phyloP scores from a whole-genome alignment of 495 filamentous ascomycete species.

The Penicillium samsonianum region DNA sequence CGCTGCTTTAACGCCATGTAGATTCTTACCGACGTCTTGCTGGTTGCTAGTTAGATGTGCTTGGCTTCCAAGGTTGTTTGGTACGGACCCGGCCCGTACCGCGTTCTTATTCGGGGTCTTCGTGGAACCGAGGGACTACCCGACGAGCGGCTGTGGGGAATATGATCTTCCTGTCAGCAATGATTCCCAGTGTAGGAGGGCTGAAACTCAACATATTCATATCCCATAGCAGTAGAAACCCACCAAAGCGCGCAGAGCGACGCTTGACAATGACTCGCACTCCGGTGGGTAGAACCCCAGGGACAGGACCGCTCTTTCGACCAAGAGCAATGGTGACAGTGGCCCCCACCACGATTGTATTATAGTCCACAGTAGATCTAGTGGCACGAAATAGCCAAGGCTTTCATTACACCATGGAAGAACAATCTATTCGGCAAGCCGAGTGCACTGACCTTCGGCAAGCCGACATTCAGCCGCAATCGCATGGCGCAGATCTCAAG shows the following conservation, averaged over 20 bases:
- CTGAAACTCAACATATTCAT: neutral
- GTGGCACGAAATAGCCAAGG: neutral
- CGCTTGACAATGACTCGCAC: neutral
- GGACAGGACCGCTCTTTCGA: neutral
- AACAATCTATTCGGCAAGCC: neutral
- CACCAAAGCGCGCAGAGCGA: neutral
- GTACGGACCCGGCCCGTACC: neutral
- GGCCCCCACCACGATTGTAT: neutral
- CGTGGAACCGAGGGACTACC: neutral
- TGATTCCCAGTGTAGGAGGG: neutral
- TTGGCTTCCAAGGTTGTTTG: neutral
- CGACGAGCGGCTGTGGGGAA: neutral
- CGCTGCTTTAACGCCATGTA: neutral
- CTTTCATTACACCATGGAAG: neutral
- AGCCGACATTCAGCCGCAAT: slow-evolving; percentile 3
- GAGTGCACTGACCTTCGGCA: slow-evolving; percentile 1
- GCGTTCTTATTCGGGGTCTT: neutral
- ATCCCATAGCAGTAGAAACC: neutral
- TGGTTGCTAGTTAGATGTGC: neutral
- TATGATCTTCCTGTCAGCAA: neutral
- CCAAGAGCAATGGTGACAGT: neutral
- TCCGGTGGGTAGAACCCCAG: no score
- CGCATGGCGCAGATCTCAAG: neutral
- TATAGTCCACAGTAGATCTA: neutral
- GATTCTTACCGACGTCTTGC: neutral